A percentile compares a stretch with the other conserved stretches of the same genome.
Conservation (phyloP, 1,284 basidiomycete species). For the Ceratorhiza oryzae-sativae region DNA sequence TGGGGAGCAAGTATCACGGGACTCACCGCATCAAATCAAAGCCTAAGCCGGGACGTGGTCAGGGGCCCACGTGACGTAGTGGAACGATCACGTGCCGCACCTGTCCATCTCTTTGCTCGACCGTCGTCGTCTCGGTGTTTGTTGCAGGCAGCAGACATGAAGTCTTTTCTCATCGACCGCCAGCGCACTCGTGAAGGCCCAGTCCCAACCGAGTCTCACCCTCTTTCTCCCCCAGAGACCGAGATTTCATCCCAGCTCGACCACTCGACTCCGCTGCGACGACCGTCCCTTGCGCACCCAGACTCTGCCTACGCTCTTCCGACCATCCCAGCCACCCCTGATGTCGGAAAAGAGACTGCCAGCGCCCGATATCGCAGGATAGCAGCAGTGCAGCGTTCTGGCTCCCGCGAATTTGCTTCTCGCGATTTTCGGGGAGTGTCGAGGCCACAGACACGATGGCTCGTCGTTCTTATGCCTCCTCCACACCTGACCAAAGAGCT, state of each 20-base stretch:
- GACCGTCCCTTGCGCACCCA: conserved; percentile 21
- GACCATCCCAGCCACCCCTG: conserved; percentile 27
- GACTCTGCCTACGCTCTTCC: conserved; percentile 5
- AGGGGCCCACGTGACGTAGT: not conserved
- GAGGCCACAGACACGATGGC: conserved; percentile 51
- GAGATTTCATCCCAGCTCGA: conserved; percentile 28
- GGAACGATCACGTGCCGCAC: not conserved
- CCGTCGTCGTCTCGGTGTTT: conserved; percentile 15
- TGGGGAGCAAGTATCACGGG: conserved; percentile 17
- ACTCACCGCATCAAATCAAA: not conserved
- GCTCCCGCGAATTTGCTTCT: conserved; percentile 4
- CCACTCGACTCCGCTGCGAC: conserved; percentile 4
- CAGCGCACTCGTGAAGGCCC: not conserved
- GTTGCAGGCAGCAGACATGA: conserved; percentile 38
- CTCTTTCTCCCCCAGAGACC: conserved; percentile 30
- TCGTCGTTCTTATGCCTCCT: conserved; percentile 74
- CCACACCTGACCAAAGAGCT: conserved; percentile 64
- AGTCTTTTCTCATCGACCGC: conserved; percentile 21
- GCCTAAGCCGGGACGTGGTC: not conserved
- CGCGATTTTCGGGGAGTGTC: conserved; percentile 22
- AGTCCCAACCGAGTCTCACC: conserved; percentile 12
- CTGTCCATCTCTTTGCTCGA: not conserved
- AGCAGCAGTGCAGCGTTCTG: conserved; percentile 1
- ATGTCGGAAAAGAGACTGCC: conserved; percentile 9
- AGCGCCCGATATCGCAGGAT: conserved; percentile 19